Base-by-base conservation (phyloP, 495 filamentous ascomycete species). In the Hyaloscypha variabilis region DNA sequence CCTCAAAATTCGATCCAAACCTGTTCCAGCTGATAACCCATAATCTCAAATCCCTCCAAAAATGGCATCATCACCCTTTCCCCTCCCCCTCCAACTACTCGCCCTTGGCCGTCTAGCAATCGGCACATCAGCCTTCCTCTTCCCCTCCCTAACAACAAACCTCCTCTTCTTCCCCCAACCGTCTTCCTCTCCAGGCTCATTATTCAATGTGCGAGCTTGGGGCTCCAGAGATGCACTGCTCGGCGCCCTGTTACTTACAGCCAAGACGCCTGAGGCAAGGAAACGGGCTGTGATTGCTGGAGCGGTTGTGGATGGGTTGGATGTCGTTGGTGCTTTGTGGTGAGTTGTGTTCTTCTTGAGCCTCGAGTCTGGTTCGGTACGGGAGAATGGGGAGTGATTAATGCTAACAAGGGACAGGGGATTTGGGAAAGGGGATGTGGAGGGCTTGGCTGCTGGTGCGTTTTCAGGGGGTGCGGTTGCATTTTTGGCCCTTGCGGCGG, bases 141-240 rank as follows among this genome's bases (percentile, higher is more conserved):
- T 61, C 36, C 58, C 58, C 11, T 26, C n/a, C 8, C 29, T 61
- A 36, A 52, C 58, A 26, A 61, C 39, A 19, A 61, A 8, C 11
- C n/a, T 26, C 23, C 58, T 61, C 58, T 61, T 61, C 58, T 61
- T 28, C 19, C 58, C 58, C 3, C 23, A 50, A 17, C 58, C 58
- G 2, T 10, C 36, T 2, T 14, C 13, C 11, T 61, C 58, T 23
- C 31, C 31, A 6, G 31, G 31, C 13, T 34, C 31, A 34, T 21
- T 61, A 19, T 34, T 61, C 29, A 23, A 36, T 10, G 39, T 31
- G 3, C 39, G 58, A 24, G n/a, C 46, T 8, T 61, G 46, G 34
- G 42, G 6, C 0, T 51, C 13, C 21, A 21, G 58, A 1, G 58
- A 61, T 39, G 21, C 28, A 6, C 31, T 60, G 0, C 57, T 60